Percentiles rank a stretch among this genome's conserved stretches.
Conservation (phyloP, 1,139 yeast species). For the Pichia sp. region DNA sequence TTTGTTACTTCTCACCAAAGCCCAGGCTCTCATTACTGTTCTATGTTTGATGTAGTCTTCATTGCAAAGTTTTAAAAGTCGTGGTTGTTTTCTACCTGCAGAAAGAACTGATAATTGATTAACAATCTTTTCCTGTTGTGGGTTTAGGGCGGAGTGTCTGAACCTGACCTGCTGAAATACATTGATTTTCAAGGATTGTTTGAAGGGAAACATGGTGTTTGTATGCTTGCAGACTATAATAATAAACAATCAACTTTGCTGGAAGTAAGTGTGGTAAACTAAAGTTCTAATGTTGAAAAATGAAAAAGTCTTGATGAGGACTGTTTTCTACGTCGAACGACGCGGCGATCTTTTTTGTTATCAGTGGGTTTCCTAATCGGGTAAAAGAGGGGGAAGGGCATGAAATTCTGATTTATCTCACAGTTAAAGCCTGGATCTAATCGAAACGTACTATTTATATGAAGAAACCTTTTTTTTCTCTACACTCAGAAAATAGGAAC, state of each 20-base stretch:
- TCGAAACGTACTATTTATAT: too few species aligned
- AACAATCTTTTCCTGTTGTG: slow-evolving; percentile 33
- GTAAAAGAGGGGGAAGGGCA: too few species aligned
- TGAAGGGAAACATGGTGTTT: neutral
- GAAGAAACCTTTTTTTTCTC: too few species aligned
- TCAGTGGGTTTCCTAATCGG: too few species aligned
- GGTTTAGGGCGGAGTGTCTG: slow-evolving; percentile 33
- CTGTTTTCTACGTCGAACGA: neutral
- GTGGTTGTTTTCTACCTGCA: slow-evolving; percentile 84
- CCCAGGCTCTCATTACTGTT: slow-evolving; percentile 82
- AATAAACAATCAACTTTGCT: too few species aligned
- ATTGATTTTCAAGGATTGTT: neutral
- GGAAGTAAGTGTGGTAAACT: too few species aligned
- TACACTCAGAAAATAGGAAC: too few species aligned
- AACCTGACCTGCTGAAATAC: slow-evolving; percentile 24
- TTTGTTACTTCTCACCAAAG: slow-evolving; percentile 48
- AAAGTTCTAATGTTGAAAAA: too few species aligned
- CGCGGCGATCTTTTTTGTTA: too few species aligned
- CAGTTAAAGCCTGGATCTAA: too few species aligned
- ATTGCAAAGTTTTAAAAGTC: slow-evolving; percentile 60
- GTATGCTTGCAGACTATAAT: neutral
- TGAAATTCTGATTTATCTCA: too few species aligned
- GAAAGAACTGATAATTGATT: slow-evolving; percentile 79
- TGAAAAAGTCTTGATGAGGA: neutral
- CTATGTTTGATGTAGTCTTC: slow-evolving; percentile 86